Evolutionary conservation across 1,284 basidiomycete genomes (phyloP).

Genomic region (Fomitopsis betulina): DNA sequence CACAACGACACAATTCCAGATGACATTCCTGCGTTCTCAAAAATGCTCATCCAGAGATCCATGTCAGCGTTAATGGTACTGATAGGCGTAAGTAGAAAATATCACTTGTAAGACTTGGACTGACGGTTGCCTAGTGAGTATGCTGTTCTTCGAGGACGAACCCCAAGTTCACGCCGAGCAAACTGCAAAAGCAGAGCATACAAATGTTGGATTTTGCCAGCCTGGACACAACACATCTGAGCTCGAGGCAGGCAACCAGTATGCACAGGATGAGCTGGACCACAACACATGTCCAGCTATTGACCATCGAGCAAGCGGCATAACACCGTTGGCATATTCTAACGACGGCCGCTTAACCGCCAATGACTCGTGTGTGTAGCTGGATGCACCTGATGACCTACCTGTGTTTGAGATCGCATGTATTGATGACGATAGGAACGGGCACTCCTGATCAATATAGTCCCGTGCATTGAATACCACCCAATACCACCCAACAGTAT

Average conservation of each 20-base stretch:
- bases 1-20: slow-evolving; percentile 11
- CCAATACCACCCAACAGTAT: background rate
- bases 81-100: slow-evolving; percentile 12
- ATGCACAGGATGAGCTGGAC: too few relatives aligned
- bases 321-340: slow-evolving; percentile 16
- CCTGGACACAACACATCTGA: background rate
- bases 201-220: background rate
- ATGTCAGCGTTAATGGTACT: slow-evolving; percentile 18
- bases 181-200: background rate
- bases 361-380: too few relatives aligned
- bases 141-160: slow-evolving; percentile 6
- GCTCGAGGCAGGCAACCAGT: too few relatives aligned
- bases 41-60: slow-evolving; percentile 11
- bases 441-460: too few relatives aligned
- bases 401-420: too few relatives aligned
- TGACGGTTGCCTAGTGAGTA: slow-evolving; percentile 10
- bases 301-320: slow-evolving; percentile 10
- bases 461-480: background rate
- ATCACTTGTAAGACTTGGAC: background rate
- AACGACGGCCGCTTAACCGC: slow-evolving; percentile 15
- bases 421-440: too few relatives aligned
- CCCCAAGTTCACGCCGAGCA: background rate
- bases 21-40: slow-evolving; percentile 14
- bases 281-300: background rate
- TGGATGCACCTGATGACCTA: too few relatives aligned